These are phyloP conservation scores for Trichoderma afroharzianum DNA, from an alignment of 2,329 filamentous ascomycete species.

Conservation along the genomic window DNA sequence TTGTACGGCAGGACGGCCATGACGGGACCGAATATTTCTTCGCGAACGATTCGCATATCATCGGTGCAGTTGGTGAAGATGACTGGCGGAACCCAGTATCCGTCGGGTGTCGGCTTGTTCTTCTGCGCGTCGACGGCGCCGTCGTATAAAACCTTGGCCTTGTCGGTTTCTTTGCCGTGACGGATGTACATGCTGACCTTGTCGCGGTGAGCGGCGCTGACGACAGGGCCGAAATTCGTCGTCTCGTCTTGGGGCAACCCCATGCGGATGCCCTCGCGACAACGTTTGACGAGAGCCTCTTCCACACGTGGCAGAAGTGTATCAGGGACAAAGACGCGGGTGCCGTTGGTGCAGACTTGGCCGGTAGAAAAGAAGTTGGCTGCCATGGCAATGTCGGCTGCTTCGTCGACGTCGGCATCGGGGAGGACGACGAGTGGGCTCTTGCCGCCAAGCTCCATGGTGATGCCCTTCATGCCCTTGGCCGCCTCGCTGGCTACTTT, in stretches of 20 bases:
- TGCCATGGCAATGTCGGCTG: constrained; percentile 89
- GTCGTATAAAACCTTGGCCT: constrained; percentile 70
- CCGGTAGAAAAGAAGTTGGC: constrained; percentile 90
- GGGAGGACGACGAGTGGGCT: constrained; percentile 76
- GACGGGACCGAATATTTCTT: constrained; percentile 88
- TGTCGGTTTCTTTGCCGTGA: constrained; percentile 69
- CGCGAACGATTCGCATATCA: constrained; percentile 70
- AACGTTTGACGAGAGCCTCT: constrained; percentile 51
- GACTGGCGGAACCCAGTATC: constrained; percentile 83
- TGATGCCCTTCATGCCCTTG: constrained; percentile 81
- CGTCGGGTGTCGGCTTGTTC: constrained; percentile 50
- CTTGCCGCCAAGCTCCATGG: constrained; percentile 89
- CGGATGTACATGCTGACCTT: constrained; percentile 77
- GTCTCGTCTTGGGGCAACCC: constrained; percentile 67
- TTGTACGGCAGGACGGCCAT: constrained; percentile 76
- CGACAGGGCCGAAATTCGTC: constrained; percentile 83
- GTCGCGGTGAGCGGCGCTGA: constrained; percentile 67
- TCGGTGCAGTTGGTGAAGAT: constrained; percentile 85
- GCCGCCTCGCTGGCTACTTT: constrained; percentile 76
- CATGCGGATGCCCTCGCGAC: constrained; percentile 65
- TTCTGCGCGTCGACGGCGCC: constrained; percentile 56
- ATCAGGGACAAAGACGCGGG: constrained; percentile 75
- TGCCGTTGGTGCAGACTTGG: constrained; percentile 91
- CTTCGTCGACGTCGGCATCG: constrained; percentile 72
- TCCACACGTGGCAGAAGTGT: constrained; percentile 66